Evolutionary conservation across 2,329 filamentous ascomycete genomes (phyloP), one percentile per base, ranked within the genome.

Genomic region (Pseudodiploospora longispora): DNA sequence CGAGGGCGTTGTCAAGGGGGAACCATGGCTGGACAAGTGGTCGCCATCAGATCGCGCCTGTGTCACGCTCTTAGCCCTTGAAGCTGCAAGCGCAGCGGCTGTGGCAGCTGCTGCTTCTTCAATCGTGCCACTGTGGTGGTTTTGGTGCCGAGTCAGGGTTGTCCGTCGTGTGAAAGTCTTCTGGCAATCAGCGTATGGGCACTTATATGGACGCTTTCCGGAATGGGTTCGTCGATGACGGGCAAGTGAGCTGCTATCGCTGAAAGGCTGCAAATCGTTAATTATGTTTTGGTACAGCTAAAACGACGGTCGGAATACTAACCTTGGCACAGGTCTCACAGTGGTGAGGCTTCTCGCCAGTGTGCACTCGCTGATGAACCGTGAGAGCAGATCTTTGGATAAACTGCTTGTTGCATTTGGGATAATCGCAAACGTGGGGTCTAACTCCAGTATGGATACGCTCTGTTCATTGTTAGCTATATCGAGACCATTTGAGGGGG

Each of bases 81-180:
- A 65, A 19, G 70, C 70, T 2, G 89, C 87, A 52, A 96, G 72
- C 41, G 87, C 90, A 36, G 89, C 89, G 31, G 87, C 89, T 1
- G 89, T 95, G 4, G 89, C 87, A 3, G 82, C 87, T 2, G 89
- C 89, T 6, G 91, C 88, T 64, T 97, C 91, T 63, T 96, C 91
- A 10, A 96, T 86, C 0, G 90, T 96, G 36, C 91, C 93, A 19
- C 86, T 94, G 64, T 97, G 93, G 57, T 95, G 87, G 55, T 95
- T 95, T 67, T 96, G 89, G 62, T 98, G 93, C 41, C 93, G 82
- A 2, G 91, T 98, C 49, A 98, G 72, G 3, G 93, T 97, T 1
- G 93, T 97, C 52, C 91, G 85, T 46, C 93, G 83, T 7, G 93
- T 98, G 59, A 98, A 98, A 0, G 91, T 97, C 76, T 97, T 97